Conservation (phyloP, 306 rosid genomes). For the Castanea crenata region DNA sequence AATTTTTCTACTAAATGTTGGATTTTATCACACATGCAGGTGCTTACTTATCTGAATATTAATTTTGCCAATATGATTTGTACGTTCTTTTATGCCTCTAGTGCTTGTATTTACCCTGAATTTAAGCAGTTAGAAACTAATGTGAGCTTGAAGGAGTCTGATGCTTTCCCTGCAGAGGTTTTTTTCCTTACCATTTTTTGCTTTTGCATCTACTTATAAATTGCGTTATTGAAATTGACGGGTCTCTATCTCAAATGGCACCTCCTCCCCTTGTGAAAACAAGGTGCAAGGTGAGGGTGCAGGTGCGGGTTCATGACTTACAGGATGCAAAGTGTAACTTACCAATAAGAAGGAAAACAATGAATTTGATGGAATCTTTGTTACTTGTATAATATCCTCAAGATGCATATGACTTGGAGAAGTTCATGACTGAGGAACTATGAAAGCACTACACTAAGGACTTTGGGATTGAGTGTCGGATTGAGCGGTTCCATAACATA, state of each 20-base stretch:
- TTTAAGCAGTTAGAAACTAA: conserved; percentile 57
- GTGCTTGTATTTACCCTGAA: conserved; percentile 63
- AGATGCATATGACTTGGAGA: conserved; percentile 65
- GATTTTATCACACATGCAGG: background rate
- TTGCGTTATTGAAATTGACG: background rate
- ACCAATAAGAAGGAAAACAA: too few species aligned
- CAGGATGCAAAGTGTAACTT: too few species aligned
- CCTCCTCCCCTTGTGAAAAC: too few species aligned
- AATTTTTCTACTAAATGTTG: too few species aligned
- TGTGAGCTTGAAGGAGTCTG: conserved; percentile 62
- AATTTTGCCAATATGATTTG: background rate
- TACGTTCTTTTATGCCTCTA: conserved; percentile 62
- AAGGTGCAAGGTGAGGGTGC: too few species aligned
- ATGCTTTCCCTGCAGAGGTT: conserved; percentile 72
- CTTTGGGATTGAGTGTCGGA: conserved; percentile 48
- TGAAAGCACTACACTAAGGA: conserved; percentile 62
- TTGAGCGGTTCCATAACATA: conserved; percentile 54
- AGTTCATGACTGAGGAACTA: conserved; percentile 61
- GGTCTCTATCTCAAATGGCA: background rate
- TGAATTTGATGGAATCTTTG: background rate
- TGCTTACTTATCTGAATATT: background rate
- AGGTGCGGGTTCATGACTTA: too few species aligned
- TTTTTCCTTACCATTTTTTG: background rate
- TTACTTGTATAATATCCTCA: conserved; percentile 37
- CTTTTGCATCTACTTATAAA: background rate